Conservation (phyloP, 2,329 filamentous ascomycete species). For the Curvularia sp. region DNA sequence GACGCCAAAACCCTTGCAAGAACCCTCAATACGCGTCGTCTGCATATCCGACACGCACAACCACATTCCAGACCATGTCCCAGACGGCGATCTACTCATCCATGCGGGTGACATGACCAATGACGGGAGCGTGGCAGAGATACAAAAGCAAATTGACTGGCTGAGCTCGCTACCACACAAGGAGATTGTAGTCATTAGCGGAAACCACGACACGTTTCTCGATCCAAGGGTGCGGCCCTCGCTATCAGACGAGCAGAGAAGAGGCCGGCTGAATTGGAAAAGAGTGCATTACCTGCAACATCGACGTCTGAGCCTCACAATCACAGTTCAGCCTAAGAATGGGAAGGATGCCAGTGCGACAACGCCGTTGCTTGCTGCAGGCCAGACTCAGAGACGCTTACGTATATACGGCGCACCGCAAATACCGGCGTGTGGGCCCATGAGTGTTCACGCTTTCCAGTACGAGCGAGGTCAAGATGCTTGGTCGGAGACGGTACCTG, state of each 20-base stretch:
- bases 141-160: constrained; percentile 88
- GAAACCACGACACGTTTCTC: constrained; percentile 90
- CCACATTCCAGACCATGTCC: constrained; percentile 65
- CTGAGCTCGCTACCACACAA: constrained; percentile 74
- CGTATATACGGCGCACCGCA: constrained; percentile 83
- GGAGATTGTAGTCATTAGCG: constrained; percentile 82
- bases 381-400: constrained; percentile 58
- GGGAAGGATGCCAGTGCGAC: constrained; percentile 15
- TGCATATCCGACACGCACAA: constrained; percentile 92
- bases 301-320: constrained; percentile 67
- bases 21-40: constrained; percentile 73
- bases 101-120: constrained; percentile 88
- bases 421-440: constrained; percentile 75
- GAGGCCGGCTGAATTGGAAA: constrained; percentile 68
- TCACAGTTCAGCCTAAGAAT: constrained; percentile 25
- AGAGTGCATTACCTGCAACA: constrained; percentile 79
- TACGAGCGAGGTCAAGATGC: constrained; percentile 71
- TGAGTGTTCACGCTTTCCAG: constrained; percentile 76
- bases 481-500: constrained; percentile 75
- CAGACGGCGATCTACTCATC: constrained; percentile 82
- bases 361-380: constrained; percentile 34
- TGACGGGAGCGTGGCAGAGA: constrained; percentile 71
- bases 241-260: constrained; percentile 60
- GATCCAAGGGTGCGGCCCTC: constrained; percentile 68
- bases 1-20: constrained; percentile 64